These are phyloP conservation scores for Ogataea saltuana DNA, from an alignment of 805 yeast genomes.

Conservation along the genomic window DNA sequence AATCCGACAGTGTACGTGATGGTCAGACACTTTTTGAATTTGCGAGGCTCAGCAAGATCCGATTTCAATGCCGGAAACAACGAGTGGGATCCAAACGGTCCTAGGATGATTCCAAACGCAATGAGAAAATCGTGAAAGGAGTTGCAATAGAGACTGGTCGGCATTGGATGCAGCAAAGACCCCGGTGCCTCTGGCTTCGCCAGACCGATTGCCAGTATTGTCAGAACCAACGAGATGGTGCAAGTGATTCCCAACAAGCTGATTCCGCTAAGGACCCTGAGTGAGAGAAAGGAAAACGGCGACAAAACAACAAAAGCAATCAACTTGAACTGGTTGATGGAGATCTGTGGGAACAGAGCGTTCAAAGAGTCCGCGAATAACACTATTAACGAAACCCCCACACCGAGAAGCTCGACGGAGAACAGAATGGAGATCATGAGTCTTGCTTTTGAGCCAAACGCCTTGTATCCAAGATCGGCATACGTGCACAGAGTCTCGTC, in stretches of 20 bases:
- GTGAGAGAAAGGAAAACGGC: constrained; percentile 71
- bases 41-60: constrained; percentile 72
- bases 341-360: constrained; percentile 59
- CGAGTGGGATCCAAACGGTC: constrained; percentile 87
- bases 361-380: constrained; percentile 83
- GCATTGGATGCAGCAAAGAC: constrained; percentile 50
- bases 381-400: constrained; percentile 78
- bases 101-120: constrained; percentile 64
- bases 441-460: constrained; percentile 77
- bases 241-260: constrained; percentile 58
- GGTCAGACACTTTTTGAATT: constrained; percentile 53
- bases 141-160: constrained; percentile 43
- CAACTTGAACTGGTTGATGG: constrained; percentile 59
- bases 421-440: constrained; percentile 71
- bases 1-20: constrained; percentile 61
- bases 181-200: constrained; percentile 49
- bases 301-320: constrained; percentile 70
- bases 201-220: constrained; percentile 50
- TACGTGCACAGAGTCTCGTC: constrained; percentile 81
- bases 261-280: constrained; percentile 54
- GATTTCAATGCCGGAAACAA: constrained; percentile 74
- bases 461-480: constrained; percentile 86
- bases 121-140: constrained; percentile 42
- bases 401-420: constrained; percentile 75
- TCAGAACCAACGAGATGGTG: constrained; percentile 49